These are phyloP conservation scores for Tricholoma flavovirens DNA, from an alignment of 768 basidiomycete genomes.

Conservation along the genomic window DNA sequence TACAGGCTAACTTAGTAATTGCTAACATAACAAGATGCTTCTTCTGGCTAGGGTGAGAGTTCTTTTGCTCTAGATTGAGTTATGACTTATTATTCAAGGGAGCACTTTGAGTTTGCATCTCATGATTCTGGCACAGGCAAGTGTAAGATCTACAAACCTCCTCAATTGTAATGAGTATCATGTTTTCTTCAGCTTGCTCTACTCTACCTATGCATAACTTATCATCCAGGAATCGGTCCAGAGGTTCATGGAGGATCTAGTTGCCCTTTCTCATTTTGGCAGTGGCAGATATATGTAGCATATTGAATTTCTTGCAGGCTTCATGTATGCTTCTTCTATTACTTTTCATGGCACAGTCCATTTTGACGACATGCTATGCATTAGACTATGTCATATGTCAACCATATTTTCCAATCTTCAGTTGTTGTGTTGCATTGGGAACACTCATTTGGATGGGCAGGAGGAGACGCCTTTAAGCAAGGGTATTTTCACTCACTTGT, in stretches of 20 bases:
- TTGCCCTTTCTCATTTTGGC: constrained; percentile 77
- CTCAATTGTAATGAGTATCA: constrained; percentile 6
- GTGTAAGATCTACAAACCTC: constrained; percentile 16
- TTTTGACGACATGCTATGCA: too few relatives aligned
- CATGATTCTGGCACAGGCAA: constrained; percentile 80
- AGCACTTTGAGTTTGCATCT: constrained; percentile 70
- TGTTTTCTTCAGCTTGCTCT: constrained; percentile 52
- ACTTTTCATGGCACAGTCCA: too few relatives aligned
- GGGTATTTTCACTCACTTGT: constrained; percentile 15
- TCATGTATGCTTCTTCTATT: constrained; percentile 47
- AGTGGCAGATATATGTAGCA: constrained; percentile 80
- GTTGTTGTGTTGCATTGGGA: constrained; percentile 37
- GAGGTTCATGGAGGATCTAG: constrained; percentile 55
- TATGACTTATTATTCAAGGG: constrained; percentile 23
- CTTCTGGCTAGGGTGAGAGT: constrained; percentile 78
- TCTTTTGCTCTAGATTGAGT: neutral
- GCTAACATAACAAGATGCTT: constrained; percentile 88
- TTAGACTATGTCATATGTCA: too few relatives aligned
- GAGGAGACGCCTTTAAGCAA: constrained; percentile 83
- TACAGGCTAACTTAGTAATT: constrained; percentile 59
- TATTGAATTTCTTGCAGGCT: constrained; percentile 74
- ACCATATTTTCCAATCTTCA: too few relatives aligned
- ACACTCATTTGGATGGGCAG: constrained; percentile 80
- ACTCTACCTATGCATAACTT: constrained; percentile 76
- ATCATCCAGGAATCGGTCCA: constrained; percentile 54